Evolutionary conservation across 306 rosid genomes (phyloP).

Genomic region (Aeschynomene evenia): DNA sequence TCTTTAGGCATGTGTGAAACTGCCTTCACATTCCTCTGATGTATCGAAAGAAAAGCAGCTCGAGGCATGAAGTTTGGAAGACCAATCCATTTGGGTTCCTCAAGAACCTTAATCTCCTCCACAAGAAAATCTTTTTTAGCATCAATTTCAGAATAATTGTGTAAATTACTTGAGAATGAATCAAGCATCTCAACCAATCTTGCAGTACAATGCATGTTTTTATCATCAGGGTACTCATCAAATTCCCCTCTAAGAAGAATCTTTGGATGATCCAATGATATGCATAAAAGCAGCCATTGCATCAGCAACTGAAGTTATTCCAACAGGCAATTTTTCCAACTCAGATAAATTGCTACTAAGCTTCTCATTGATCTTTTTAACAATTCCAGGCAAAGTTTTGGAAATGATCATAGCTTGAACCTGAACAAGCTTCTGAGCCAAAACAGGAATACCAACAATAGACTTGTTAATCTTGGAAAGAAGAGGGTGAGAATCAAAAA

Average conservation of each 20-base stretch:
- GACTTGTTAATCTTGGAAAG: conserved; percentile 44
- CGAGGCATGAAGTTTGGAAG: conserved; percentile 55
- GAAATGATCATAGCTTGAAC: conserved; percentile 38
- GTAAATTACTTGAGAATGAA: not conserved
- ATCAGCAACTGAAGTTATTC: conserved; percentile 16
- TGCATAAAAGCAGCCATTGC: conserved; percentile 38
- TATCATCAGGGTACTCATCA: conserved; percentile 21
- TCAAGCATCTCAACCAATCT: conserved; percentile 13
- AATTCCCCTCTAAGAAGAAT: conserved; percentile 27
- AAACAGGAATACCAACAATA: conserved; percentile 40
- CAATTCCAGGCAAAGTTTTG: conserved; percentile 35
- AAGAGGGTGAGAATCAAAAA: conserved; percentile 37
- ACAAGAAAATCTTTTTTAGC: not conserved
- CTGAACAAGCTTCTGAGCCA: conserved; percentile 37
- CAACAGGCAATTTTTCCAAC: conserved; percentile 21
- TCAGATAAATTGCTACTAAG: conserved; percentile 20
- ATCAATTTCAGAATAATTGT: not conserved
- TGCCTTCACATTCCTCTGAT: conserved; percentile 38
- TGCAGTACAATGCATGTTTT: conserved; percentile 24
- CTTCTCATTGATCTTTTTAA: conserved; percentile 32
- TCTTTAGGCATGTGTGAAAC: conserved; percentile 26
- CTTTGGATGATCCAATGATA: conserved; percentile 34
- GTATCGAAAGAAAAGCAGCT: conserved; percentile 30
- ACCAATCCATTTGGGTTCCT: conserved; percentile 49
- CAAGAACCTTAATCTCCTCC: conserved; percentile 37